Evolutionary conservation across 2,329 filamentous ascomycete species (phyloP).

Genomic region (Diplodia sapinea): DNA sequence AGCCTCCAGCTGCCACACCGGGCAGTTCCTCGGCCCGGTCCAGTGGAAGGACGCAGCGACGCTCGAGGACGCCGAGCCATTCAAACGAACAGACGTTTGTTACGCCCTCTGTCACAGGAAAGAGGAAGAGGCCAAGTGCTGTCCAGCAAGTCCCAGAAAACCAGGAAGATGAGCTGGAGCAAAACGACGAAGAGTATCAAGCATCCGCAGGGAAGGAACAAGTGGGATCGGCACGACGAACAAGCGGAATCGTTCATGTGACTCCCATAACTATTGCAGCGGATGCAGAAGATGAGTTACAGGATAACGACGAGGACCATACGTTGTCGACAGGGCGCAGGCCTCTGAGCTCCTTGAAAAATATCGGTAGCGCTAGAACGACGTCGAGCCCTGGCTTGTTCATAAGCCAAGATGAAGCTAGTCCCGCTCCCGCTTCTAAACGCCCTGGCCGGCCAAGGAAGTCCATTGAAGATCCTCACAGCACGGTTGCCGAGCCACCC

Average conservation of each 20-base stretch:
- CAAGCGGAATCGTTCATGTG: slow-evolving; percentile 35
- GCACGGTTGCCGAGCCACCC: background rate
- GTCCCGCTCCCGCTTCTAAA: background rate
- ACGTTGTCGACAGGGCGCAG: slow-evolving; percentile 22
- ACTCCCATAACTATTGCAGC: slow-evolving; percentile 37
- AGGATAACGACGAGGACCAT: slow-evolving; percentile 29
- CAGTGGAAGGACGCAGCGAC: background rate
- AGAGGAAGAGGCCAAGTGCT: slow-evolving; percentile 21
- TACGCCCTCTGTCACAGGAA: slow-evolving; percentile 16
- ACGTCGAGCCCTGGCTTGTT: background rate
- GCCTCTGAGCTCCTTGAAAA: background rate
- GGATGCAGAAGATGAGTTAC: slow-evolving; percentile 37
- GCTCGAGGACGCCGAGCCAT: slow-evolving; percentile 20
- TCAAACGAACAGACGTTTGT: slow-evolving; percentile 42
- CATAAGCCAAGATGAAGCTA: background rate
- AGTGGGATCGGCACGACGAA: background rate
- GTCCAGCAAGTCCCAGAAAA: slow-evolving; percentile 35
- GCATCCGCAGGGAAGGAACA: slow-evolving; percentile 39
- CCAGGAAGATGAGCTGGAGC: slow-evolving; percentile 45
- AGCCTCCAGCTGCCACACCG: slow-evolving; percentile 34
- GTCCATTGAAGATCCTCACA: background rate
- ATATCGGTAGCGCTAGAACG: background rate
- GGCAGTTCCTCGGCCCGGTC: slow-evolving; percentile 26
- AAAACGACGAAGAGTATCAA: slow-evolving; percentile 37
- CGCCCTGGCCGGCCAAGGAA: slow-evolving; percentile 16